Base-by-base conservation (phyloP, 345 rosid genomes). In the Eucalyptus marginata region DNA sequence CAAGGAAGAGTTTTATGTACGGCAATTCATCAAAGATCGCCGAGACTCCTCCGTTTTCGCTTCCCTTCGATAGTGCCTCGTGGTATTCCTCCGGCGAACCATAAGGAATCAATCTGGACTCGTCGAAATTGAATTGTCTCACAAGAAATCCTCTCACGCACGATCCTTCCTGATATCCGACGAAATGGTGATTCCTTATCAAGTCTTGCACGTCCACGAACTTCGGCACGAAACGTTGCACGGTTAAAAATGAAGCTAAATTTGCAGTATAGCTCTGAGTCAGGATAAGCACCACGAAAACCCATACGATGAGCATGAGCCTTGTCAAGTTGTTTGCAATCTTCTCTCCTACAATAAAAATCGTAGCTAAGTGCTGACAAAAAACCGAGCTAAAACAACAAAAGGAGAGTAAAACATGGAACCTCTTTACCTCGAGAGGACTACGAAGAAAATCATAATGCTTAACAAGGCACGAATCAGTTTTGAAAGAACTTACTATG, bases 221-320 rank as follows among this genome's bases (percentile, higher is more conserved):
- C 4, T 94, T 90, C 4, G 99, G 99, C 59, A 91, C 15, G 4
- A 95, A 90, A 44, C 92, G 92, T 8, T 95, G 93, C 5, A 96
- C 93, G 1, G 97, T 95, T 14, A 96, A 87, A 25, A 94, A 92
- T 6, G 98, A 94, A 0, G 97, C 91, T 29, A 96, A 93, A 86
- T 94, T 95, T 16, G 98, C 99, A 1, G 99, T 93, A 91, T 96
- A 97, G 46, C 97, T 95, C 80, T 95, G 97, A 3, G 93, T 95
- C 22, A 97, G 88, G 46, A 96, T 92, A 12, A 96, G 93, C 5
- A 97, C 97, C 12, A 94, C 90, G 29, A 97, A 95, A 27, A 91
- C 95, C 96, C 98, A 97, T 51, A 94, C 86, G 84, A 95, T 56
- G 54, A 94, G 90, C 89, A 97, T 90, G 9, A 91, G 2, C 86